phyloP scores from a whole-genome alignment of 108 stramenopile species.

The Stephanodiscus minutulus region DNA sequence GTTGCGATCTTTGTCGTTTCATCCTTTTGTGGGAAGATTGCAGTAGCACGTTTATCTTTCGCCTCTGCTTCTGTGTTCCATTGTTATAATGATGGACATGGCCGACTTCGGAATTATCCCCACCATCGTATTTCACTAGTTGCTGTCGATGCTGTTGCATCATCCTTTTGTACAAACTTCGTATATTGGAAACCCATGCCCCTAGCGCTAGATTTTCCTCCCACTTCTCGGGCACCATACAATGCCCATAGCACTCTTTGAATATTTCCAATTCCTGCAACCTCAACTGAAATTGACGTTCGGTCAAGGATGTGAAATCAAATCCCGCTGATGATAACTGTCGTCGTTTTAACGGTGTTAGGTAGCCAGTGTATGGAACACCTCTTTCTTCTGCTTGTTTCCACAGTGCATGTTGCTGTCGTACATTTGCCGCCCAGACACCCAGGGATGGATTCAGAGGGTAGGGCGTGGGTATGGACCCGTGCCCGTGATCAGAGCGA shows the following conservation, averaged over 20 bases:
- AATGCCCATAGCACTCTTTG: conserved; percentile 44
- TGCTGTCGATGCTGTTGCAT: conserved; percentile 8
- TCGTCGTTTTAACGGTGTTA: conserved; percentile 26
- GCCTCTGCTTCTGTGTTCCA: conserved; percentile 10
- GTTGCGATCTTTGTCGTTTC: conserved; percentile 22
- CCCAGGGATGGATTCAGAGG: conserved; percentile 40
- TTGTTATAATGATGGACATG: background rate
- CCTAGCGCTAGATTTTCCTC: conserved; percentile 45
- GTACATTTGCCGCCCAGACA: conserved; percentile 49
- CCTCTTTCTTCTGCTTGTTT: conserved; percentile 29
- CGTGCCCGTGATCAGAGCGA: conserved; percentile 24
- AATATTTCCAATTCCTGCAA: conserved; percentile 38
- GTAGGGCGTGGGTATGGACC: conserved; percentile 39
- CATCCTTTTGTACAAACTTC: conserved; percentile 36
- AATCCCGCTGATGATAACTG: conserved; percentile 29
- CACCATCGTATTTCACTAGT: background rate
- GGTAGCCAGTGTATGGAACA: conserved; percentile 35
- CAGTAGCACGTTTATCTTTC: conserved; percentile 11
- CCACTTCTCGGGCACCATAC: conserved; percentile 47
- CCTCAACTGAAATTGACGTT: conserved; percentile 38
- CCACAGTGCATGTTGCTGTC: conserved; percentile 34
- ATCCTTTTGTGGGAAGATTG: conserved; percentile 4
- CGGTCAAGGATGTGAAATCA: conserved; percentile 47
- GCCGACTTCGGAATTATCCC: background rate
- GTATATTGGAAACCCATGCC: conserved; percentile 47